Evolutionary conservation across 2,329 filamentous ascomycete genomes (phyloP).

Genomic region (Aureobasidium sp.): DNA sequence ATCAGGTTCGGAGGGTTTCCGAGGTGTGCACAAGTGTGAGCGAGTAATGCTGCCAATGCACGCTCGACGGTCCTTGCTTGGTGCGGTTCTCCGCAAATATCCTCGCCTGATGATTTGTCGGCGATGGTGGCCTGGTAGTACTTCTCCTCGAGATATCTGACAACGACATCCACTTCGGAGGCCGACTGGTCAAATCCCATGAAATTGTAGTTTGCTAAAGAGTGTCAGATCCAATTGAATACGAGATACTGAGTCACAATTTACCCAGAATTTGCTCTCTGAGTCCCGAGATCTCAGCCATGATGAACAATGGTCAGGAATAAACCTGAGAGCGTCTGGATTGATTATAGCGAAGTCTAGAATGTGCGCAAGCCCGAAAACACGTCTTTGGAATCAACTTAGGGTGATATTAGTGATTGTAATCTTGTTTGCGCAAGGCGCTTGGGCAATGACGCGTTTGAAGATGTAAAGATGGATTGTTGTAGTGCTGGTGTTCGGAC

Average conservation of each 20-base stretch:
- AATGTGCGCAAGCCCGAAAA: not conserved
- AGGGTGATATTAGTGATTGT: not conserved
- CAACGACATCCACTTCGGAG: not conserved
- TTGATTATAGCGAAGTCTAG: not conserved
- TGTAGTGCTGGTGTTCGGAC: not conserved
- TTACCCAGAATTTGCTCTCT: conserved; percentile 7
- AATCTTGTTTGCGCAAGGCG: not conserved
- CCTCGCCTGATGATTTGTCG: not conserved
- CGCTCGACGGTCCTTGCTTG: not conserved
- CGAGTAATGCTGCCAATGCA: not conserved
- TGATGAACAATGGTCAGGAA: not conserved
- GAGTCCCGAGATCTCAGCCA: not conserved
- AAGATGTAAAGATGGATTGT: not conserved
- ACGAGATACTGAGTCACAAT: no score
- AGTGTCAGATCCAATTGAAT: not conserved
- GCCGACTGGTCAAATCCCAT: not conserved
- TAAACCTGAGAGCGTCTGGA: not conserved
- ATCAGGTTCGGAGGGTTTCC: not conserved
- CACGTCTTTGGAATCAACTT: not conserved
- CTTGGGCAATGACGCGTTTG: not conserved
- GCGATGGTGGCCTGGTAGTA: not conserved
- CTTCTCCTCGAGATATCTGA: not conserved
- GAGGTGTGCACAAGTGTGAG: not conserved
- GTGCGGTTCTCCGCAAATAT: not conserved
- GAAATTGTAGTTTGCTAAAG: not conserved